These are phyloP conservation scores for Colletotrichum spaethianum DNA, from an alignment of 2,329 filamentous ascomycete species.

Conservation along the genomic window DNA sequence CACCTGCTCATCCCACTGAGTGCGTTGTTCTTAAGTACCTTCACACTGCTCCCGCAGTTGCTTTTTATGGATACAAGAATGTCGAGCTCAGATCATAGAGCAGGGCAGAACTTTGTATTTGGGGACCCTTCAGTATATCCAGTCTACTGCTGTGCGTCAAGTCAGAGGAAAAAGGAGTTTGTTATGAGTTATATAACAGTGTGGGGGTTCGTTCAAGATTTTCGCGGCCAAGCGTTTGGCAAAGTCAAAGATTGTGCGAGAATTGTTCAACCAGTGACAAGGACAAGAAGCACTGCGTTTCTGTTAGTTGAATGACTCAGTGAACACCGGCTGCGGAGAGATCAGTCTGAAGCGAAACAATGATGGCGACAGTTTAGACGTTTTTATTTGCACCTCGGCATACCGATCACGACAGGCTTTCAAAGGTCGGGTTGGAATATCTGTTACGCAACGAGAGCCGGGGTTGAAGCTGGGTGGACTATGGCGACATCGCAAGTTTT, in stretches of 20 bases:
- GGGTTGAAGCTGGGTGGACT: conserved; percentile 2
- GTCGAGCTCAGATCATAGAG: too few species aligned
- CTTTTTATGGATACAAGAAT: too few species aligned
- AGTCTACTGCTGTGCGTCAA: not conserved
- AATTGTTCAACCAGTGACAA: not conserved
- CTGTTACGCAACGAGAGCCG: conserved; percentile 5
- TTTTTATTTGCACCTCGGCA: not conserved
- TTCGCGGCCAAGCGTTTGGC: not conserved
- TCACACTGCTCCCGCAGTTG: too few species aligned
- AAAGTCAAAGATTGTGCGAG: conserved; percentile 11
- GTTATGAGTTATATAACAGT: not conserved
- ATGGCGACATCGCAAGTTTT: conserved; percentile 15
- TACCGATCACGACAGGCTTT: not conserved
- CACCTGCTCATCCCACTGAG: not conserved
- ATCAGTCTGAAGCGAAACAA: not conserved
- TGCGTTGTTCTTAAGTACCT: too few species aligned
- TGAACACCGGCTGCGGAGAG: not conserved
- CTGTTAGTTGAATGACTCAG: not conserved
- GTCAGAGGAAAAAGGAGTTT: not conserved
- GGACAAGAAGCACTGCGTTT: not conserved
- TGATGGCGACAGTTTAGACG: not conserved
- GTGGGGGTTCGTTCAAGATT: not conserved
- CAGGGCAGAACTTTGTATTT: not conserved
- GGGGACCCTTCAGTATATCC: too few species aligned
- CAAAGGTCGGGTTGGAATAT: not conserved